Evolutionary conservation across 495 filamentous ascomycete genomes (phyloP), one percentile per base, ranked within the genome.

Genomic region (Arthonia radiata): DNA sequence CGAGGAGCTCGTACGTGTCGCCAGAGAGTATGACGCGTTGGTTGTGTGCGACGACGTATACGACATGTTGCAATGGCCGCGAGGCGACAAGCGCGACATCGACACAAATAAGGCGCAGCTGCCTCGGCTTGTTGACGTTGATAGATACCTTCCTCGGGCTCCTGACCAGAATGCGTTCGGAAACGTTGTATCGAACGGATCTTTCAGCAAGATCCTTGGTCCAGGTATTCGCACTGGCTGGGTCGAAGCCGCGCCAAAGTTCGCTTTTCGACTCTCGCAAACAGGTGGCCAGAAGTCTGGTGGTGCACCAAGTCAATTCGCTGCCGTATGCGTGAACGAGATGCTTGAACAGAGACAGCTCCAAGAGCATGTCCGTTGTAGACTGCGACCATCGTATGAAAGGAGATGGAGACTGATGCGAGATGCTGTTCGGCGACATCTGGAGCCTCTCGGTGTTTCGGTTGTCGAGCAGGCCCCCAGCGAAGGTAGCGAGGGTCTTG

Each of bases 41-140:
- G 45, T 90, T 25, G 57, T 92, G n/a, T 60, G 59, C 8, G 81
- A 92, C 47, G 81, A 92, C 44, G 78, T 93, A 1, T 93, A 93
- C 33, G 82, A 92, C 43, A 67, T 78, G 32, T 54, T 92, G 0
- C 71, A 76, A 40, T 86, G 78, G 66, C 57, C 61, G 10, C 28
- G 32, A 2, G 32, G 32, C n/a, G 6, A 11, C 19, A 11, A 11
- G 7, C 7, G 19, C 11, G 6, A 22, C 6, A 22, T 6, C 19
- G 11, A 10, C 16, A 15, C 16, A 18, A 23, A 4, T 22, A 22
- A 22, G 11, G 63, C 67, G 1, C 30, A 54, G 1, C 38, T 77
- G 2, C 76, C 80, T 2, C 59, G 80, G 1, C 41, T 90, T 2
- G 69, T 78, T 4, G 78, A 81, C 35, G 53, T 92, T 23, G 79